phyloP scores from a whole-genome alignment of 148 eudicot species.

The Cornus florida region DNA sequence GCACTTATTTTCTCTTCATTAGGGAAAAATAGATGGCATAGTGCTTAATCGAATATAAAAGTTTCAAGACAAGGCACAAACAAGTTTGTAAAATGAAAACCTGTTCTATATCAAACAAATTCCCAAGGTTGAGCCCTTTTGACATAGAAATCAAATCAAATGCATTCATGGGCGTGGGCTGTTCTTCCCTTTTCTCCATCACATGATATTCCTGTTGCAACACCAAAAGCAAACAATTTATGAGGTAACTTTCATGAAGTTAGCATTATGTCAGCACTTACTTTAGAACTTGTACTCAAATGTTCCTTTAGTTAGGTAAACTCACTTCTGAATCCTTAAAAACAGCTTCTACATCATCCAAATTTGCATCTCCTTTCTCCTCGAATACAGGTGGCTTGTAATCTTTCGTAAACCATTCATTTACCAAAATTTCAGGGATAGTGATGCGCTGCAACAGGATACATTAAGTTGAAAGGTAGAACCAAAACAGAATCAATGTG shows the following conservation, averaged over 20 bases:
- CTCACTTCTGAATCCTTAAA: constrained; percentile 87
- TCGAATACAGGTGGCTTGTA: constrained; percentile 75
- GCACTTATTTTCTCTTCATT: neutral
- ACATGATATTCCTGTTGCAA: constrained; percentile 78
- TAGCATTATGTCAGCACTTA: constrained; percentile 1
- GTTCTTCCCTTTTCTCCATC: constrained; percentile 77
- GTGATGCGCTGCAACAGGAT: constrained; percentile 71
- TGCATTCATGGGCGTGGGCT: constrained; percentile 87
- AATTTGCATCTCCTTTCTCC: constrained; percentile 70
- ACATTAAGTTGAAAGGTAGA: neutral
- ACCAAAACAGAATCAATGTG: neutral
- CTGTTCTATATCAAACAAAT: constrained; percentile 81
- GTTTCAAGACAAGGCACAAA: neutral
- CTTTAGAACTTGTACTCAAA: neutral
- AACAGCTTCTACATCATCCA: constrained; percentile 97
- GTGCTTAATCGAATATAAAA: neutral
- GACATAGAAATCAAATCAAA: constrained; percentile 97
- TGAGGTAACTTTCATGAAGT: constrained; percentile 1
- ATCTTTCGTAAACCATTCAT: constrained; percentile 82
- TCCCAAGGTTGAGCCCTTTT: constrained; percentile 84
- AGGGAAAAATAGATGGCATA: neutral
- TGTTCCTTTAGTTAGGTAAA: neutral
- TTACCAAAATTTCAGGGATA: constrained; percentile 68
- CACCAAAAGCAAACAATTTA: constrained; percentile 11
- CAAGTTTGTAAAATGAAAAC: constrained; percentile 28